Conservation (phyloP, 306 rosid genomes). For the Quercus alba region DNA sequence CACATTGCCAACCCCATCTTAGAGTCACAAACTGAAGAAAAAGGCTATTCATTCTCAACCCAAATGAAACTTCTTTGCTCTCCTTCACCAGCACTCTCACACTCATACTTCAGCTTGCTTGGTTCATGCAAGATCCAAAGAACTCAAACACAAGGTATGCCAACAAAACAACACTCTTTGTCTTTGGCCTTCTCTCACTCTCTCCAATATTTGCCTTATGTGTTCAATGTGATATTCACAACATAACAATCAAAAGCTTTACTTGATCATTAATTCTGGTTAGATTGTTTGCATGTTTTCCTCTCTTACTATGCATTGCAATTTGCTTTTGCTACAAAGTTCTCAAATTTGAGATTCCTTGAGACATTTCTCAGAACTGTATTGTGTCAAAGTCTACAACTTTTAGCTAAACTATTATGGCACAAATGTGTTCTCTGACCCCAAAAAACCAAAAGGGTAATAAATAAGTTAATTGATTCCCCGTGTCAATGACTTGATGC, state of each 20-base stretch:
- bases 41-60: conserved; percentile 37
- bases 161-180: conserved; percentile 7
- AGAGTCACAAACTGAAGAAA: conserved; percentile 18
- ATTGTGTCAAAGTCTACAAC: neutral
- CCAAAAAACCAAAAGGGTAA: neutral
- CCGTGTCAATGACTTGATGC: neutral
- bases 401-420: neutral
- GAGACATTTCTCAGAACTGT: neutral
- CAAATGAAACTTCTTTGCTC: conserved; percentile 66
- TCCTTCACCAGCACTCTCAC: conserved; percentile 47
- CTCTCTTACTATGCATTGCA: neutral
- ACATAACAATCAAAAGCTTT: neutral
- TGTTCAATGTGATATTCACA: neutral
- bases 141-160: conserved; percentile 70
- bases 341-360: neutral
- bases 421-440: neutral
- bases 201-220: neutral
- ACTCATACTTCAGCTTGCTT: conserved; percentile 29
- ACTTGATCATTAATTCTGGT: neutral
- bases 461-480: neutral
- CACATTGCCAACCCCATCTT: conserved; percentile 51
- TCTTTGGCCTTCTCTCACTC: neutral
- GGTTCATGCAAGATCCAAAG: conserved; percentile 93
- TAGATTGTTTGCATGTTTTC: neutral
- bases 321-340: neutral